A percentile compares a stretch with the other conserved stretches of the same genome.
These are phyloP conservation scores for Lepraria neglecta DNA, from an alignment of 495 filamentous ascomycete species.

Conservation along the genomic window DNA sequence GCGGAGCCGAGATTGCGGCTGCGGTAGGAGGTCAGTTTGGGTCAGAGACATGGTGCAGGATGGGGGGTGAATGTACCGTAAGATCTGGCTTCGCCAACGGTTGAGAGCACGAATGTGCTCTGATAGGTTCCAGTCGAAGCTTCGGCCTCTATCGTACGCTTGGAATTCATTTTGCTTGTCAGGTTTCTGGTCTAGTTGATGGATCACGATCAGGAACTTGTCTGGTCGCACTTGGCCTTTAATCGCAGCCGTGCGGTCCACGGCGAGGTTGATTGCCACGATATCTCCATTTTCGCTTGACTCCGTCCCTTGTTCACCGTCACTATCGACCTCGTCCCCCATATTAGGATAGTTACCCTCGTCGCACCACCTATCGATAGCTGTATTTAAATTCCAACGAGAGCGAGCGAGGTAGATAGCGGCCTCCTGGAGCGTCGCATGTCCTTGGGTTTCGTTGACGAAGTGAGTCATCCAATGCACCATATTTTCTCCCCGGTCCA, in stretches of 20 bases:
- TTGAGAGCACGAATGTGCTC: conserved; percentile 6
- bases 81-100: conserved; percentile 7
- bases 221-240: neutral
- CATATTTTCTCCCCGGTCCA: neutral
- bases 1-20: neutral
- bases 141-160: neutral
- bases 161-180: neutral
- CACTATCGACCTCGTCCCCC: neutral
- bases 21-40: conserved; percentile 3
- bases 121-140: conserved; percentile 5
- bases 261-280: neutral
- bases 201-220: neutral
- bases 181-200: neutral
- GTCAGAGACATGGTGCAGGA: neutral
- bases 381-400: neutral
- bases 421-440: neutral
- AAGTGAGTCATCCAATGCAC: neutral
- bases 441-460: neutral
- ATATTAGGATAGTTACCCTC: neutral
- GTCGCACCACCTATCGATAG: neutral
- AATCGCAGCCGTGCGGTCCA: neutral
- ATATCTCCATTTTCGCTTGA: neutral
- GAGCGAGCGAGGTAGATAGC: conserved; percentile 1
- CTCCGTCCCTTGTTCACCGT: neutral
- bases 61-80: neutral